Evolutionary conservation across 257 asterid species (phyloP).

Genomic region (Prunella vulgaris): DNA sequence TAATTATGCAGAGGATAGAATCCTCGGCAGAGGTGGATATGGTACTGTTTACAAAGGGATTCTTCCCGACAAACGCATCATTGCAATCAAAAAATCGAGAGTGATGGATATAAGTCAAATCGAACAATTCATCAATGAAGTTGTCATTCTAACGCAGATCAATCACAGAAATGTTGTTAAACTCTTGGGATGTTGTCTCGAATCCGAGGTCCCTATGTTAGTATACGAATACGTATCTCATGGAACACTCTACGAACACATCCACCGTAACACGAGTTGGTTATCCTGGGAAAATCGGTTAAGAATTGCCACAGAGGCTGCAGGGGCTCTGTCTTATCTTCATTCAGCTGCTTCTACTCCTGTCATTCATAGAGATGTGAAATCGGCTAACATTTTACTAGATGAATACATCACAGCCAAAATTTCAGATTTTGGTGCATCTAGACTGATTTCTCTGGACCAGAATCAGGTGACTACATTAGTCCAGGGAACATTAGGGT

Average conservation of each 20-base stretch:
- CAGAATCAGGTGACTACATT: slow-evolving; percentile 61
- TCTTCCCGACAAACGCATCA: slow-evolving; percentile 39
- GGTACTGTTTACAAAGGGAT: slow-evolving; percentile 73
- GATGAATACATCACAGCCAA: slow-evolving; percentile 56
- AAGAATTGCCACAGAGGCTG: slow-evolving; percentile 63
- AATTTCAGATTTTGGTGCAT: slow-evolving; percentile 82
- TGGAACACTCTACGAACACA: slow-evolving; percentile 58
- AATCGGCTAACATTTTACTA: slow-evolving; percentile 64
- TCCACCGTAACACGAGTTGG: slow-evolving; percentile 35
- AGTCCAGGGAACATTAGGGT: slow-evolving; percentile 80
- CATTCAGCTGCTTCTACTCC: slow-evolving; percentile 69
- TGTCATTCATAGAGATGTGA: slow-evolving; percentile 69
- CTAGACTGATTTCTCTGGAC: slow-evolving; percentile 58
- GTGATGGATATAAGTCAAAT: slow-evolving; percentile 54
- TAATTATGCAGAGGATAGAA: slow-evolving; percentile 45
- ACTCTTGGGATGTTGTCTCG: slow-evolving; percentile 72
- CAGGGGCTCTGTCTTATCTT: slow-evolving; percentile 65
- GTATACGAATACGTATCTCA: slow-evolving; percentile 68
- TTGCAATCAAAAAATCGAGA: slow-evolving; percentile 68
- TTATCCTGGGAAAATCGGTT: slow-evolving; percentile 62
- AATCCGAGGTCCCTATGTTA: slow-evolving; percentile 63
- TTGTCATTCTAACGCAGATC: slow-evolving; percentile 67
- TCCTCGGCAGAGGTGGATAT: slow-evolving; percentile 75
- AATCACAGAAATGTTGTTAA: slow-evolving; percentile 75
- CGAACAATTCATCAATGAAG: slow-evolving; percentile 78